Percentiles rank a stretch among this genome's conserved stretches.
These are phyloP conservation scores for Cryptococcus neoformans DNA, from an alignment of 1,284 basidiomycete species.

Conservation along the genomic window DNA sequence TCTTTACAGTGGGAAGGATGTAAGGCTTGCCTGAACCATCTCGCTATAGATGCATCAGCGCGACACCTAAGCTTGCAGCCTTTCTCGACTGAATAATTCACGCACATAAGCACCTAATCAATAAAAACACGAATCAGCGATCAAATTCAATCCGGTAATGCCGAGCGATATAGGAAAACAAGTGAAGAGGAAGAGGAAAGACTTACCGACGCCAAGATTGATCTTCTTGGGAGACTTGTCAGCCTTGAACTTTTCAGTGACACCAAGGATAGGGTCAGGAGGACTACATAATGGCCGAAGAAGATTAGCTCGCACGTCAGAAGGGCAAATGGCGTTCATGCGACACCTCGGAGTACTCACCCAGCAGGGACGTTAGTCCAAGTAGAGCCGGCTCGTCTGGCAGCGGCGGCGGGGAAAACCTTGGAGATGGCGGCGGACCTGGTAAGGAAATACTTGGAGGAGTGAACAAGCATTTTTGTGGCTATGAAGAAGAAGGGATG, in stretches of 20 bases:
- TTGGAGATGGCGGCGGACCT: slow-evolving; percentile 2
- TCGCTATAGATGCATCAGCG: slow-evolving; percentile 57
- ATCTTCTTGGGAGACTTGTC: slow-evolving; percentile 90
- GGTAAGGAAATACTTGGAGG: slow-evolving; percentile 10
- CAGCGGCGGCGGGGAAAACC: not conserved
- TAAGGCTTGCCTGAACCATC: slow-evolving; percentile 95
- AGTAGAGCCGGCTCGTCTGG: slow-evolving; percentile 15
- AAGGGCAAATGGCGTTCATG: not conserved
- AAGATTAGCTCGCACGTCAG: not conserved
- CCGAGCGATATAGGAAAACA: no score
- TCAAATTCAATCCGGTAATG: no score
- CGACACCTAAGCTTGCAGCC: not conserved
- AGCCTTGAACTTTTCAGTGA: slow-evolving; percentile 61
- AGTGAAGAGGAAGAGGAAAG: not conserved
- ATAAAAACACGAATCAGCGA: not conserved
- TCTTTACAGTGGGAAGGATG: slow-evolving; percentile 83
- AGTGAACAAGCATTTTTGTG: slow-evolving; percentile 14
- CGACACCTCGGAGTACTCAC: slow-evolving; percentile 14
- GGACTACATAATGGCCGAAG: slow-evolving; percentile 12
- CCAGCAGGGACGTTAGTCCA: slow-evolving; percentile 33
- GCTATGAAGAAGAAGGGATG: not conserved
- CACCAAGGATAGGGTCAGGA: slow-evolving; percentile 37
- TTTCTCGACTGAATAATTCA: slow-evolving; percentile 4
- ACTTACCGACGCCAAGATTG: slow-evolving; percentile 87
- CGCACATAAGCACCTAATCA: slow-evolving; percentile 42